Conservation (phyloP, 2,329 filamentous ascomycete genomes). For the Aureobasidium melanogenum region DNA sequence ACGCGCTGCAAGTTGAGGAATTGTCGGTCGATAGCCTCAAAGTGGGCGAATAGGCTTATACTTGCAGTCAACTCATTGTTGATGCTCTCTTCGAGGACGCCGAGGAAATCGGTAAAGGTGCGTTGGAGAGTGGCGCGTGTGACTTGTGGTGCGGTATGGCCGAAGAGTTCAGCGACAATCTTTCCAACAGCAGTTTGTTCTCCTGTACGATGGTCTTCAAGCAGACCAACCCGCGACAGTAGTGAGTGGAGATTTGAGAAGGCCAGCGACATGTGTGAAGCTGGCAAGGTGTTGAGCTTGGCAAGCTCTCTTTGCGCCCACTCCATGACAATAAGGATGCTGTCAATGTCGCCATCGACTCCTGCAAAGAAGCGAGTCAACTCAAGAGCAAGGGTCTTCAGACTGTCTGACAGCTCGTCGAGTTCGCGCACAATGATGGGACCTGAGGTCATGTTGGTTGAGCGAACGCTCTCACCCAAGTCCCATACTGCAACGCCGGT, state of each 20-base stretch:
- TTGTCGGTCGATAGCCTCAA: slow-evolving; percentile 82
- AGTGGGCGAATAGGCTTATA: slow-evolving; percentile 74
- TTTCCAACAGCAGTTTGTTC: slow-evolving; percentile 59
- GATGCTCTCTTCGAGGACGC: slow-evolving; percentile 82
- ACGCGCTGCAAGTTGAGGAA: slow-evolving; percentile 81
- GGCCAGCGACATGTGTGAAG: slow-evolving; percentile 58
- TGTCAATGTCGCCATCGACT: slow-evolving; percentile 87
- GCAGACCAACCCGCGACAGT: slow-evolving; percentile 51
- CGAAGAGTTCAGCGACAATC: slow-evolving; percentile 65
- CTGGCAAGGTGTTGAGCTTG: slow-evolving; percentile 54
- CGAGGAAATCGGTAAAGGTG: slow-evolving; percentile 80
- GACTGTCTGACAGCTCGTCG: slow-evolving; percentile 74
- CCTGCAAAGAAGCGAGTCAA: slow-evolving; percentile 88
- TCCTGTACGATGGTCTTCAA: slow-evolving; percentile 37
- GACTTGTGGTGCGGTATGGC: slow-evolving; percentile 69
- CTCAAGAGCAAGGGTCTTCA: slow-evolving; percentile 76
- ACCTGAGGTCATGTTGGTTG: slow-evolving; percentile 84
- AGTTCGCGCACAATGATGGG: slow-evolving; percentile 77
- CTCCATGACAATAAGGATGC: slow-evolving; percentile 90
- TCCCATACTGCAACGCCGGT: slow-evolving; percentile 94
- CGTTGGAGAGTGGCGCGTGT: slow-evolving; percentile 73
- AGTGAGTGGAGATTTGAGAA: slow-evolving; percentile 79
- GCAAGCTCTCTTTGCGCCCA: slow-evolving; percentile 83
- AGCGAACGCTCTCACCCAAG: slow-evolving; percentile 78
- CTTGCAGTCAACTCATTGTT: slow-evolving; percentile 74